phyloP scores from a whole-genome alignment of 805 yeast species.

The Hanseniaspora singularis region DNA sequence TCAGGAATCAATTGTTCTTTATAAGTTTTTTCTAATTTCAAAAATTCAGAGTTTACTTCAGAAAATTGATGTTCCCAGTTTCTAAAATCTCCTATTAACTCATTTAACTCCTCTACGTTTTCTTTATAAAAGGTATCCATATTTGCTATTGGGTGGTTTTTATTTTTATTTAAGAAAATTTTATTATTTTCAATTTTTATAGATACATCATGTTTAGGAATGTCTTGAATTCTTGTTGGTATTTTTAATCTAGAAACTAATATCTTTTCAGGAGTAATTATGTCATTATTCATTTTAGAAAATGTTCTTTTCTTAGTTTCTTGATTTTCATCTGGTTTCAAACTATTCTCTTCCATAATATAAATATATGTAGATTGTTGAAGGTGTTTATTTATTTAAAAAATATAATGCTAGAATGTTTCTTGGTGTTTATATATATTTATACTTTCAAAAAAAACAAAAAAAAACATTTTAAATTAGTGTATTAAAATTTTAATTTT shows the following conservation, averaged over 20 bases:
- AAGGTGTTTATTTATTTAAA: no score
- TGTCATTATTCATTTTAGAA: neutral
- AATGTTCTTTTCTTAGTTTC: neutral
- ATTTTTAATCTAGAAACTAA: conserved; percentile 9
- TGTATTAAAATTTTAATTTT: no score
- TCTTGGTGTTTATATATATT: no score
- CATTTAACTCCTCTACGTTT: conserved; percentile 25
- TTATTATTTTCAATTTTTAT: neutral
- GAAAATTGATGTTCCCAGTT: conserved; percentile 23
- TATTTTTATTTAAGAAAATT: neutral
- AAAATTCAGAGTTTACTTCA: conserved; percentile 18
- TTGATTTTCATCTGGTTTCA: neutral
- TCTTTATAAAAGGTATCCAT: conserved; percentile 26
- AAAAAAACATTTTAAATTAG: no score
- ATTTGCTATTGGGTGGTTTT: neutral
- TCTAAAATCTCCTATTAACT: conserved; percentile 23
- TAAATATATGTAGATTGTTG: no score
- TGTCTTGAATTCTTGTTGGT: conserved; percentile 7
- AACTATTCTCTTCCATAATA: no score
- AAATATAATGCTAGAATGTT: no score
- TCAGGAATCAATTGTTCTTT: no score
- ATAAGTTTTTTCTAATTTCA: conserved; percentile 21
- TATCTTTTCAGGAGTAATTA: neutral
- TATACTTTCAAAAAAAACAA: no score
- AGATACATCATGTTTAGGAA: neutral